phyloP scores from a whole-genome alignment of 169 alveolate species.

The Toxoplasma gondii region DNA sequence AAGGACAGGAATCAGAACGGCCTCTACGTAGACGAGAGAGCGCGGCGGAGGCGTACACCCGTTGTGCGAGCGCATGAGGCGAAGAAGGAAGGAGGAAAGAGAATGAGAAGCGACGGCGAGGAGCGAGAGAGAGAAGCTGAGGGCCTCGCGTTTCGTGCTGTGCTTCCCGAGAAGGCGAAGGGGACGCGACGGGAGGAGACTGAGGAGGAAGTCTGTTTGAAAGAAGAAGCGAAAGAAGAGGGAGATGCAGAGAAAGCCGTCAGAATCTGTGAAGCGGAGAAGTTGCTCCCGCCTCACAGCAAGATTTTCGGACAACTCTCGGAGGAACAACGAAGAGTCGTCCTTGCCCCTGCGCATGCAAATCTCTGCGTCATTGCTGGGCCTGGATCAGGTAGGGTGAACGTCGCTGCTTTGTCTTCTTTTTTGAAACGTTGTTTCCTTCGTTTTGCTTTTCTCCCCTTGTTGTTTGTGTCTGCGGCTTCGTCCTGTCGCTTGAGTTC shows the following conservation, averaged over 20 bases:
- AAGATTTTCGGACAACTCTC: constrained; percentile 76
- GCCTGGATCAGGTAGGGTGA: constrained; percentile 84
- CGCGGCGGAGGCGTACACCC: too few species aligned
- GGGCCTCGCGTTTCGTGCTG: too few species aligned
- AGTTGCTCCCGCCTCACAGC: constrained; percentile 62
- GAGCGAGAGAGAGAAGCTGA: not conserved
- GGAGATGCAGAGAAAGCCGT: not conserved
- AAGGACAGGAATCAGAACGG: too few species aligned
- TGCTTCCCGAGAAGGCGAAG: not conserved
- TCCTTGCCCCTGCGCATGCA: constrained; percentile 68
- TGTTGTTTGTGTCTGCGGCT: too few species aligned
- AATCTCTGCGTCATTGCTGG: constrained; percentile 81
- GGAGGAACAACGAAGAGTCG: constrained; percentile 79
- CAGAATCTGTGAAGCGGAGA: not conserved
- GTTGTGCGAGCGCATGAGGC: too few species aligned
- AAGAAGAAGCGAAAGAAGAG: not conserved
- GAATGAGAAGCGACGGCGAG: too few species aligned
- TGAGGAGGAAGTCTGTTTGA: not conserved
- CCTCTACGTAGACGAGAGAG: too few species aligned
- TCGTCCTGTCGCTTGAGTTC: too few species aligned
- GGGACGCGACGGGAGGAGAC: not conserved
- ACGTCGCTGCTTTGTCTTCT: not conserved
- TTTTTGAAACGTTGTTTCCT: not conserved
- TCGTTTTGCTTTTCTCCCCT: not conserved
- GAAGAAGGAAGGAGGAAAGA: too few species aligned